Base-by-base conservation (phyloP, 2,329 filamentous ascomycete genomes). In the Microsporum ferrugineum region DNA sequence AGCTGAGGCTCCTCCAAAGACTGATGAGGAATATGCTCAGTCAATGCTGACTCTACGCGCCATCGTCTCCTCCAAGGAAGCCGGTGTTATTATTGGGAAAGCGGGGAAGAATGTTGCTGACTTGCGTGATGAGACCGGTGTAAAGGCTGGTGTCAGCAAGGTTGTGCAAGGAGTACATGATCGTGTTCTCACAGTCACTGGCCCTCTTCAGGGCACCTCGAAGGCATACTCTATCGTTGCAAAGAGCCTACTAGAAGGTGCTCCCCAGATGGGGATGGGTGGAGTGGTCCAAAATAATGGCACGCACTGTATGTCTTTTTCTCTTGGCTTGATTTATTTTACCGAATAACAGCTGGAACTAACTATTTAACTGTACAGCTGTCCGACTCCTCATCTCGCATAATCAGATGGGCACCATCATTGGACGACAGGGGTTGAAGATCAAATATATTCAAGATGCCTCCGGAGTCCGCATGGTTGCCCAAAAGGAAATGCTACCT, bases 401-500 rank as follows among this genome's bases (percentile, higher is more conserved):
- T 80, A 97, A 97, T 76, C 94, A 99, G 78, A 99, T 99, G 94
- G 94, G 94, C 65, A 99, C 94, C 70, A 96, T 99, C 78, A 99
- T 99, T 72, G 94, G 94, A 70, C 86, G 91, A 66, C 89, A 95
- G 75, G 94, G 94, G 63, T 82, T 96, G 67, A 99, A 97, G 82
- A 99, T 99, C 82, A 99, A 99, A 83, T 89, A 96, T 74, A 99
- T 99, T 68, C 94, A 99, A 75, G 94, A 99, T 74, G 87, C 86
- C 34, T 97, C 94, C 3, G 91, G 91, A 66, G 94, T 97, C 62
- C 91, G 94, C 72, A 99, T 99, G 94, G 91, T 99, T 57, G 94
- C 94, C 45, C 94, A 99, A 77, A 99, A 99, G 79, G 94, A 99
- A 71, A 99, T 99, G 94, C 86, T 99, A 5, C 94, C 94, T 39